phyloP scores from a whole-genome alignment of 1,284 basidiomycete genomes.

The Phellopilus nigrolimitatus region DNA sequence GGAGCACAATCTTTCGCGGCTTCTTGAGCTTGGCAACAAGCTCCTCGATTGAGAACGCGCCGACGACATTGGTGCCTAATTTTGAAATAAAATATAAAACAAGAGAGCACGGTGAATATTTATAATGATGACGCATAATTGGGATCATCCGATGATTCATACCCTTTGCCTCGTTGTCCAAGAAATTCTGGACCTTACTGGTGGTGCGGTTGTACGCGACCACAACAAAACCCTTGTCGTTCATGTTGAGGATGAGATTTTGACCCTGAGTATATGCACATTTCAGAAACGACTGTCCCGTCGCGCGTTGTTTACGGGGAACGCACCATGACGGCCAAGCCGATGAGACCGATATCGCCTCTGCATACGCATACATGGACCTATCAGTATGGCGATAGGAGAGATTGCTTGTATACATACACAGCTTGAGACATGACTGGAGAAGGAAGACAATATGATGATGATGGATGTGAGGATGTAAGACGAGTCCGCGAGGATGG shows the following conservation, averaged over 20 bases:
- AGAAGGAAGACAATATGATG: no score
- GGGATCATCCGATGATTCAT: conserved; percentile 23
- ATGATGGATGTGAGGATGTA: not conserved
- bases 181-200: conserved; percentile 95
- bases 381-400: not conserved
- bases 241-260: conserved; percentile 97
- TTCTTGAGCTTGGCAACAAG: conserved; percentile 75
- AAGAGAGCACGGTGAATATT: conserved; percentile 14
- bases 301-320: conserved; percentile 13
- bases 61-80: conserved; percentile 89
- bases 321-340: conserved; percentile 92
- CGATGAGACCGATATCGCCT: conserved; percentile 90
- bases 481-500: not conserved
- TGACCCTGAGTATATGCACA: conserved; percentile 64
- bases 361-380: conserved; percentile 40
- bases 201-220: conserved; percentile 97
- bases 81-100: conserved; percentile 21
- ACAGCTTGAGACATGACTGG: conserved; percentile 18
- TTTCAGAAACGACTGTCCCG: conserved; percentile 11
- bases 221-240: conserved; percentile 98
- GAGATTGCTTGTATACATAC: conserved; percentile 5
- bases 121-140: conserved; percentile 7
- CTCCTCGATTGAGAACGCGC: conserved; percentile 93
- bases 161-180: conserved; percentile 98
- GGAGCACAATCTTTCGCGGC: conserved; percentile 90